Conservation (phyloP, 768 basidiomycete species). For the Russula lepida region DNA sequence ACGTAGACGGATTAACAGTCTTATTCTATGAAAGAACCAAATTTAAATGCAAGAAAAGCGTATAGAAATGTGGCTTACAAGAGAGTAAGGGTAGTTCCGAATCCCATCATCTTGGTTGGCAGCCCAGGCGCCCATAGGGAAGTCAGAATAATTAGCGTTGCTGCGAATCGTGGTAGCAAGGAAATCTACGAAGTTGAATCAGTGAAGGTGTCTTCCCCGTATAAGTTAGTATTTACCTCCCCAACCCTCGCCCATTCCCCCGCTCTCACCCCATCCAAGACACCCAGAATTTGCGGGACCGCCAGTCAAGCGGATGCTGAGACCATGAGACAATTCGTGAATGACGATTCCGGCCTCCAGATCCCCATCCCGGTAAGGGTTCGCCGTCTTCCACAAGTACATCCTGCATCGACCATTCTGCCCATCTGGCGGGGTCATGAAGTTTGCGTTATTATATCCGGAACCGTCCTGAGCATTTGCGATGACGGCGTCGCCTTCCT, state of each 20-base stretch:
- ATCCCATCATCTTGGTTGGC: constrained; percentile 71
- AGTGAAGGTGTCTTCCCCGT: neutral
- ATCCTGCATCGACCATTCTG: constrained; percentile 90
- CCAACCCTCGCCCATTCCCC: constrained; percentile 99
- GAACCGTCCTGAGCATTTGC: constrained; percentile 93
- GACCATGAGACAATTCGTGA: constrained; percentile 80
- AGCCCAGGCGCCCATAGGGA: constrained; percentile 93
- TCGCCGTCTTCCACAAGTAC: constrained; percentile 91
- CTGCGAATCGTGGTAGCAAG: constrained; percentile 83
- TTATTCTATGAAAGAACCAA: constrained; percentile 35
- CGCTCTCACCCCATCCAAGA: constrained; percentile 91
- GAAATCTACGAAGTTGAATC: constrained; percentile 42
- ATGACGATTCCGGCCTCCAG: constrained; percentile 96
- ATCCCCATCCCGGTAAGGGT: constrained; percentile 90
- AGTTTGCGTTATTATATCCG: constrained; percentile 90
- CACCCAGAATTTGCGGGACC: constrained; percentile 90
- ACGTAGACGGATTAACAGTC: constrained; percentile 79
- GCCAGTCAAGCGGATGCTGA: constrained; percentile 91
- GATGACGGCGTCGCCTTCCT: constrained; percentile 83
- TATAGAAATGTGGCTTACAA: constrained; percentile 28
- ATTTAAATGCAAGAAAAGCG: neutral
- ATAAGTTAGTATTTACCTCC: constrained; percentile 44
- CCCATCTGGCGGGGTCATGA: constrained; percentile 78
- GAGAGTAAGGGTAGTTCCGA: constrained; percentile 81
- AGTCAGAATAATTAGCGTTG: constrained; percentile 64